phyloP scores from a whole-genome alignment of 768 basidiomycete species.

The Mycena venus region DNA sequence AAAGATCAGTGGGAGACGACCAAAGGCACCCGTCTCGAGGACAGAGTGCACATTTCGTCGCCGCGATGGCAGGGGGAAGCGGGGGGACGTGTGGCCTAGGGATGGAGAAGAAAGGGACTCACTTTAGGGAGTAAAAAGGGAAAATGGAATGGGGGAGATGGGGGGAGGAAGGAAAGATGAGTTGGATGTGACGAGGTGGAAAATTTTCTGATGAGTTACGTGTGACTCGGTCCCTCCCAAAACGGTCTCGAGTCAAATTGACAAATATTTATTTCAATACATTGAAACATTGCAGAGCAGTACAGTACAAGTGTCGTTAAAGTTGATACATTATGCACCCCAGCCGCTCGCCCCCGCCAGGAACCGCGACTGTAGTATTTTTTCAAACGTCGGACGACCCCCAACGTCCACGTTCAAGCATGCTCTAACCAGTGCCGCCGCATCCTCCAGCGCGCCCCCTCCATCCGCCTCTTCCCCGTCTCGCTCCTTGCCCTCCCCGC shows the following conservation, averaged over 20 bases:
- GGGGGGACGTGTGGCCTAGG: neutral
- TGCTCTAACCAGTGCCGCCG: conserved; percentile 83
- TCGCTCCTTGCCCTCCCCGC: conserved; percentile 76
- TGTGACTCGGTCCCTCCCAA: neutral
- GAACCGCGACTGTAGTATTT: conserved; percentile 84
- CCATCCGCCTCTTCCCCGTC: conserved; percentile 87
- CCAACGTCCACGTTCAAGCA: conserved; percentile 87
- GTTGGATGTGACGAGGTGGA: conserved; percentile 48
- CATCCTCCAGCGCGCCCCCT: conserved; percentile 88
- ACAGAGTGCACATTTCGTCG: neutral
- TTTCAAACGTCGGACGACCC: conserved; percentile 89
- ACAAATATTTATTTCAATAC: too few species aligned
- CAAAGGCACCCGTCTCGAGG: neutral
- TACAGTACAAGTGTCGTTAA: conserved; percentile 18
- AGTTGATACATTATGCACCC: conserved; percentile 51
- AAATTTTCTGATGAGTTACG: conserved; percentile 59
- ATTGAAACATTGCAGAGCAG: conserved; percentile 18
- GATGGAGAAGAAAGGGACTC: conserved; percentile 43
- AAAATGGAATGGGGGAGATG: conserved; percentile 55
- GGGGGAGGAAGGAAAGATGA: conserved; percentile 60
- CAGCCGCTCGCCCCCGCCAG: conserved; percentile 85
- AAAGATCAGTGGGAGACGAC: conserved; percentile 40
- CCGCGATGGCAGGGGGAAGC: neutral
- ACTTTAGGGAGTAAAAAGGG: conserved; percentile 49
- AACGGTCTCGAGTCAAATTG: neutral